Evolutionary conservation across 2,329 filamentous ascomycete genomes (phyloP).

Genomic region (Pestalotiopsis sp.): DNA sequence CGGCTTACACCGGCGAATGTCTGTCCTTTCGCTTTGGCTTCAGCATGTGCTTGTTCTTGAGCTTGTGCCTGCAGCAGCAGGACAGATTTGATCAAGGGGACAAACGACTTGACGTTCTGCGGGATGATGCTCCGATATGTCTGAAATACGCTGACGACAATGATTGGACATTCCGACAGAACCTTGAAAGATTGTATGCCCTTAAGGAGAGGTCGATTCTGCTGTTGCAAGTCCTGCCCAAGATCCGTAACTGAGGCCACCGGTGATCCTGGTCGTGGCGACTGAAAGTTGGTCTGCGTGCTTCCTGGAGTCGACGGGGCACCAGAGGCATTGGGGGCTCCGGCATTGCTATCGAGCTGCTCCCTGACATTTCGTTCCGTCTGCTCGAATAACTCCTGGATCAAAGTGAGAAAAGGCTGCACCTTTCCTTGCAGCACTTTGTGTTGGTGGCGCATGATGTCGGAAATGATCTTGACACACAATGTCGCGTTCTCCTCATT

Average conservation of each 20-base stretch:
- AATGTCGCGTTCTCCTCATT: constrained; percentile 99
- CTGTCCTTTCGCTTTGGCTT: constrained; percentile 76
- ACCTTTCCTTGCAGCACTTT: constrained; percentile 80
- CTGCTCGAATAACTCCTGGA: constrained; percentile 93
- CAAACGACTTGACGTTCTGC: constrained; percentile 87
- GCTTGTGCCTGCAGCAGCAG: constrained; percentile 87
- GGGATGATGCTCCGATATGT: constrained; percentile 80
- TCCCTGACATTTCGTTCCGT: constrained; percentile 95
- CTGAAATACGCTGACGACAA: constrained; percentile 97
- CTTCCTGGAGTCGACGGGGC: constrained; percentile 69
- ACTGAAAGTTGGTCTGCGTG: constrained; percentile 76
- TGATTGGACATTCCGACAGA: constrained; percentile 95
- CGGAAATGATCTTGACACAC: constrained; percentile 97
- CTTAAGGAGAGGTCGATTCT: constrained; percentile 78
- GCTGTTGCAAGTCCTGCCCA: constrained; percentile 78
- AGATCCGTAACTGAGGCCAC: constrained; percentile 82
- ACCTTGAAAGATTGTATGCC: constrained; percentile 99
- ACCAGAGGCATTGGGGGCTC: constrained; percentile 54
- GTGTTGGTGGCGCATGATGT: constrained; percentile 90
- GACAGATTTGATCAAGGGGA: constrained; percentile 90
- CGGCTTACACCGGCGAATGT: constrained; percentile 93
- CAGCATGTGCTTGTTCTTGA: constrained; percentile 87
- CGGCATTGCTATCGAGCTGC: constrained; percentile 80
- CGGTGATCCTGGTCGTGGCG: constrained; percentile 87
- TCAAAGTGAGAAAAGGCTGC: constrained; percentile 86